Evolutionary conservation across 2,329 filamentous ascomycete genomes (phyloP), one percentile per base, ranked within the genome.

Genomic region (Trichophyton verrucosum): DNA sequence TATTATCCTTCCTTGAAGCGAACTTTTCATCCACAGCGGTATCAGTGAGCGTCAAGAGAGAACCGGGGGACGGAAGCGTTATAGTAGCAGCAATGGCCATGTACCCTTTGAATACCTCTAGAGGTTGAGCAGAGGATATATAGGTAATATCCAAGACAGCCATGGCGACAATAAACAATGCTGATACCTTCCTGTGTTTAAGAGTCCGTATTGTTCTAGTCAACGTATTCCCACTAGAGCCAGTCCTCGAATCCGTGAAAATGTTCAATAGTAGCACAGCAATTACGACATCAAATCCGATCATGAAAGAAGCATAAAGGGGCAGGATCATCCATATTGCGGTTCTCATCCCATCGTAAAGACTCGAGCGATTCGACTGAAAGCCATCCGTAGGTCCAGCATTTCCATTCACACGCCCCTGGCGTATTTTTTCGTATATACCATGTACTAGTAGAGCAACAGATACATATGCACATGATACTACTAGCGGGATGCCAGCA

Each of bases 261-360:
- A 24, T 15, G 33, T 47, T 15, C 38, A 77, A 69, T 49, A 83
- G 70, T 30, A 84, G 64, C 1, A 78, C 64, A n/a, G 83, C 70
- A 9, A 79, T 79, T n/a, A 79, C 78, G 59, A 79, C 73, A 61
- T 78, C 75, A 11, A 79, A 81, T 7, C 81, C 82, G 11, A 84
- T 68, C 61, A 82, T 77, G 64, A 82, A 73, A 0, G 79, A 70
- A 7, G 82, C 80, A 66, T 82, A 84, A 66, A 82, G 80, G 0
- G 82, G 82, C 33, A 85, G 66, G 2, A 75, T 70, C 22, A 81
- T 67, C 17, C 77, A 73, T 33, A 74, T 61, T n/a, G 74, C 66
- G 57, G 73, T 75, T 17, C 69, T 65, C 15, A 72, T 56, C 65
- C 66, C 20, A 6, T 20, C 36, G 11, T 44, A 57, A 11, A 57